A percentile compares a stretch with the other conserved stretches of the same genome.
Conservation (phyloP, 2,329 filamentous ascomycete genomes). For the Stemphylium lycopersici region DNA sequence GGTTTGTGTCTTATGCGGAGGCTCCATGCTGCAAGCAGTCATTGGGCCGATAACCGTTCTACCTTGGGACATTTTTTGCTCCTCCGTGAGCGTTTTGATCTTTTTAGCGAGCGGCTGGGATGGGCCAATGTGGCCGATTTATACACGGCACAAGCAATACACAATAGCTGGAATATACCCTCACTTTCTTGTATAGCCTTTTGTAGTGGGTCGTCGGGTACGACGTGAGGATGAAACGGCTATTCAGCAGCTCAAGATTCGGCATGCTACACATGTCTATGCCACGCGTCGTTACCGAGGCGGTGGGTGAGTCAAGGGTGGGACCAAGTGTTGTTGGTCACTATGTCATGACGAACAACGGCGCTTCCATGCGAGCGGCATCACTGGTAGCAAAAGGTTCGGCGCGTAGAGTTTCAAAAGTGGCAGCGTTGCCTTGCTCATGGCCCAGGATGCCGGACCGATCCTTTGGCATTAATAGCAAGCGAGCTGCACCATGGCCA, state of each 20-base stretch:
- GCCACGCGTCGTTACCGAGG: slow-evolving; percentile 27
- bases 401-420: slow-evolving; percentile 12
- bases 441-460: slow-evolving; percentile 18
- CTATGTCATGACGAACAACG: background rate
- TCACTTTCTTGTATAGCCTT: slow-evolving; percentile 10
- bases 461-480: slow-evolving; percentile 14
- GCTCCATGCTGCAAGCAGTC: slow-evolving; percentile 1
- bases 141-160: slow-evolving; percentile 24
- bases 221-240: background rate
- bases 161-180: slow-evolving; percentile 31
- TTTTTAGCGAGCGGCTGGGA: slow-evolving; percentile 19
- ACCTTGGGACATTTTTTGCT: slow-evolving; percentile 5
- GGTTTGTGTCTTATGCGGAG: slow-evolving; percentile 5
- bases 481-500: slow-evolving; percentile 14
- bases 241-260: background rate
- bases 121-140: slow-evolving; percentile 3
- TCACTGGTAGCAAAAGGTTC: slow-evolving; percentile 2
- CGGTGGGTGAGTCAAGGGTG: slow-evolving; percentile 8
- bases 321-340: background rate
- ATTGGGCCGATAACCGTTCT: background rate
- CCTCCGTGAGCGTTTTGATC: slow-evolving; percentile 11
- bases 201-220: background rate
- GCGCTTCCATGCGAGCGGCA: slow-evolving; percentile 3
- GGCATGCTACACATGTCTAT: slow-evolving; percentile 14
- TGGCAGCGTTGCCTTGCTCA: slow-evolving; percentile 2